Conservation (phyloP, 352 stramenopile genomes). For the Globisporangium takayamanum region DNA sequence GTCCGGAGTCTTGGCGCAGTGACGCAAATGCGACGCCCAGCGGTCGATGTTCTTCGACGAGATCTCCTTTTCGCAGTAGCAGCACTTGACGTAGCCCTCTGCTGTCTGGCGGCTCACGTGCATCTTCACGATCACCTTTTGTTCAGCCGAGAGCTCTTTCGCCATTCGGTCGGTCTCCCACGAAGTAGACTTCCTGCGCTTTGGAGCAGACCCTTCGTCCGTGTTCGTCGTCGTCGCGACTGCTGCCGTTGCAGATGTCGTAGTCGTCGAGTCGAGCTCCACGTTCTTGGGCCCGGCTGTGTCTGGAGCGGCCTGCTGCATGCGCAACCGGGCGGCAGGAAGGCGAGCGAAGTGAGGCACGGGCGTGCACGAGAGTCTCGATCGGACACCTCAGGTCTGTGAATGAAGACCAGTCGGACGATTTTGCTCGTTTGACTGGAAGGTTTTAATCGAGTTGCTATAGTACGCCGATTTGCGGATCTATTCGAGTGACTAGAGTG, state of each 20-base stretch:
- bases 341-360: too few species aligned
- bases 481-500: too few species aligned
- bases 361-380: too few species aligned
- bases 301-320: too few species aligned
- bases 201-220: not conserved
- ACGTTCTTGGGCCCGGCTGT: not conserved
- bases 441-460: too few species aligned
- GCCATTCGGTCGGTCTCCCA: constrained; percentile 17
- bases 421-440: too few species aligned
- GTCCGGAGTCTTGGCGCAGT: constrained; percentile 68
- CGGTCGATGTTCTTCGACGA: constrained; percentile 78
- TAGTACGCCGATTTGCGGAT: too few species aligned
- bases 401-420: too few species aligned
- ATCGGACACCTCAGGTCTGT: too few species aligned
- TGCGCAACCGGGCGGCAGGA: too few species aligned
- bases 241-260: constrained; percentile 1
- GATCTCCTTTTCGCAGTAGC: constrained; percentile 84
- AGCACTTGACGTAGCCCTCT: constrained; percentile 68
- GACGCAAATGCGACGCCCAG: constrained; percentile 74
- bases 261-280: too few species aligned
- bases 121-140: constrained; percentile 74
- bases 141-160: constrained; percentile 60
- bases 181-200: constrained; percentile 7
- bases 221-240: not conserved
- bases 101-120: constrained; percentile 55